Base-by-base conservation (phyloP, 2,329 filamentous ascomycete species). In the Aaosphaeria arxii region DNA sequence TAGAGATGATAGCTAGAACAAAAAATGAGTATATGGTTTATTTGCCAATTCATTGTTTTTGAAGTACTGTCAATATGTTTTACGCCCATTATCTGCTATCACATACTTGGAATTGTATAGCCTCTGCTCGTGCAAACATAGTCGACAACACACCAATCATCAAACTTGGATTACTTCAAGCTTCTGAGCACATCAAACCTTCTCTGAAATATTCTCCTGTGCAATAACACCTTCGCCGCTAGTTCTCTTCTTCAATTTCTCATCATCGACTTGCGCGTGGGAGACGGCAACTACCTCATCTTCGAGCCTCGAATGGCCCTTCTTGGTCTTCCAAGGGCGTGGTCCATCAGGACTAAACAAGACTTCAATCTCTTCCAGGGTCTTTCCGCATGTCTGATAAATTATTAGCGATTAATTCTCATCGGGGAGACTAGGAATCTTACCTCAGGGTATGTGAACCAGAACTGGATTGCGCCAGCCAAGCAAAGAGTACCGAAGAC, bases 401-500 rank as follows among this genome's bases (percentile, higher is more conserved):
- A 5, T 6, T 38, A 38, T 54, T 28, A 49, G 46, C 38, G 33
- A 42, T n/a, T 30, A 33, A 11, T 24, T 42, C 6, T n/a, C n/a
- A 40, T 28, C 7, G 2, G 17, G 24, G 29, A 31, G 5, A 17
- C 42, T 29, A 11, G 31, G 17, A n/a, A 31, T 41, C 55, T 50
- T 31, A 68, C 71, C 56, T 74, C 71, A 3, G 60, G 70, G 49
- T 73, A 77, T 5, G 70, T 72, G 45, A 77, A 66, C 55, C 62
- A 78, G 48, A 75, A 73, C 40, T 78, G 74, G 4, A 74, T 50
- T 0, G 74, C 72, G 5, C 68, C 76, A 2, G 62, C 65, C n/a
- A 78, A 49, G 49, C 76, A 79, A 43, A 80, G 62, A 5, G 66
- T 56, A 1, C 77, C 75, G 50, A 79, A 80, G 28, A 79, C 65